phyloP scores from a whole-genome alignment of 257 asterid species.

The Solanum tacnaense region DNA sequence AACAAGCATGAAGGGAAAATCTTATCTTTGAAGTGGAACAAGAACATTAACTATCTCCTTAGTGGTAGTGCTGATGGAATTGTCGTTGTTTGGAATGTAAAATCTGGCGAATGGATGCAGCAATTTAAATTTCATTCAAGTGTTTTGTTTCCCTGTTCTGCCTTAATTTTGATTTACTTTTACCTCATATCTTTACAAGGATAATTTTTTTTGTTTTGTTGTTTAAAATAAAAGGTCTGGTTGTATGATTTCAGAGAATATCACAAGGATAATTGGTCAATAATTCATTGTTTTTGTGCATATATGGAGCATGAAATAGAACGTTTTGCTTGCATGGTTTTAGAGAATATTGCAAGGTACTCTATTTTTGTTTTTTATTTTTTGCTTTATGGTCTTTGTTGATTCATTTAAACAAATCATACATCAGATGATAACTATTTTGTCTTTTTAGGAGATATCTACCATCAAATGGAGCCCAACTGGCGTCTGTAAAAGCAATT shows the following conservation, averaged over 20 bases:
- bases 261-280: background rate
- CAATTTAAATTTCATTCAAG: background rate
- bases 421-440: background rate
- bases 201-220: no score
- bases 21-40: background rate
- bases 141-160: no score
- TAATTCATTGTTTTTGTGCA: no score
- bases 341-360: background rate
- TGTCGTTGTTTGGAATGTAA: background rate
- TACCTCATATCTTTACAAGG: background rate
- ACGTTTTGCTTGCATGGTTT: background rate
- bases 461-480: background rate
- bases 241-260: background rate
- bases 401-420: no score
- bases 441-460: background rate
- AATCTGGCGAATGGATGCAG: background rate
- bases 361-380: background rate
- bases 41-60: background rate
- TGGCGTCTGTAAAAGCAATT: background rate
- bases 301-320: background rate
- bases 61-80: background rate
- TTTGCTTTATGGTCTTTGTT: background rate
- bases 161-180: no score
- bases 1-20: no score
- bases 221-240: background rate